Conservation (phyloP, 306 rosid species). For the Phaseolus lunatus region DNA sequence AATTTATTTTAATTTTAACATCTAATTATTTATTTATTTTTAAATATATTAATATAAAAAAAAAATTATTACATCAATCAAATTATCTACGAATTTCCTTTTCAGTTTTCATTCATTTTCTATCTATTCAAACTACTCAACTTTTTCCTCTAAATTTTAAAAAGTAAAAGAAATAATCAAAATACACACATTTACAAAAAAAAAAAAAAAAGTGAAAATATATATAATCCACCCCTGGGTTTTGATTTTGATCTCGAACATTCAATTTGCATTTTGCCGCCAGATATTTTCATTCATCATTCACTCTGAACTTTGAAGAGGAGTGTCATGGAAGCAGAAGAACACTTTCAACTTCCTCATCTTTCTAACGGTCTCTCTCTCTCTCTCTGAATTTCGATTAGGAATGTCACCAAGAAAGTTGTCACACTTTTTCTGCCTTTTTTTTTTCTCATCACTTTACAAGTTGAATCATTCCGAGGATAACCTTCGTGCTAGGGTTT, state of each 20-base stretch:
- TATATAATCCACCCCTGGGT: too few relatives aligned
- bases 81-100: too few relatives aligned
- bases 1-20: too few relatives aligned
- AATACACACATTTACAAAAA: not conserved
- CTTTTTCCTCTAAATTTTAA: too few relatives aligned
- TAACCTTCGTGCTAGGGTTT: slow-evolving; percentile 44
- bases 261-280: slow-evolving; percentile 55
- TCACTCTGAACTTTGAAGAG: not conserved
- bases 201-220: too few relatives aligned
- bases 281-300: slow-evolving; percentile 28
- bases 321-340: slow-evolving; percentile 39
- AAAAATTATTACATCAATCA: too few relatives aligned
- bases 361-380: slow-evolving; percentile 50
- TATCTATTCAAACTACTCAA: too few relatives aligned
- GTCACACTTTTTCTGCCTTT: not conserved
- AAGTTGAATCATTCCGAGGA: not conserved
- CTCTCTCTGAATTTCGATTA: slow-evolving; percentile 39
- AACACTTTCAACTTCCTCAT: slow-evolving; percentile 8
- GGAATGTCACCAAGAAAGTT: not conserved
- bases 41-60: too few relatives aligned
- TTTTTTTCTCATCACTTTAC: not conserved
- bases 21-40: too few relatives aligned
- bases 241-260: not conserved
- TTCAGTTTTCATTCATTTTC: too few relatives aligned
- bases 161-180: too few relatives aligned